A percentile compares a stretch with the other conserved stretches of the same genome.
These are phyloP conservation scores for Cydonia oblonga DNA, from an alignment of 331 rosid species.

Conservation along the genomic window DNA sequence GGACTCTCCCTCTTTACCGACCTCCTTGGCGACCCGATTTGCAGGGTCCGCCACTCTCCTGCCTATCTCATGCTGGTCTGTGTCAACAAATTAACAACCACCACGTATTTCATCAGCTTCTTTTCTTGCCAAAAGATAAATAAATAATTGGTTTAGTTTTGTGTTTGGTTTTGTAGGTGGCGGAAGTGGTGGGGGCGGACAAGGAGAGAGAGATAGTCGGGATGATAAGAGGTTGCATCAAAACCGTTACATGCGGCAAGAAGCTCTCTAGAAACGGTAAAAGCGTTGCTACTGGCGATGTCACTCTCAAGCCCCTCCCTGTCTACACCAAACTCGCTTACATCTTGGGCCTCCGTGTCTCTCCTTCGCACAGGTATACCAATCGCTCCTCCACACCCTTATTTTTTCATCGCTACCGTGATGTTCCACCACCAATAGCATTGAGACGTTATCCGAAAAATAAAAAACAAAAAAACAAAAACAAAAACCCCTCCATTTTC, in stretches of 20 bases:
- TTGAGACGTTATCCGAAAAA: no score
- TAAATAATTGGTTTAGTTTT: neutral
- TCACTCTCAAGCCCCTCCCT: constrained; percentile 32
- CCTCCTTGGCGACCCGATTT: constrained; percentile 91
- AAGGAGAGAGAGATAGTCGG: constrained; percentile 65
- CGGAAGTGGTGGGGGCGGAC: constrained; percentile 32
- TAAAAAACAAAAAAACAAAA: no score
- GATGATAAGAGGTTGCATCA: constrained; percentile 90
- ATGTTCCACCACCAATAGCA: no score
- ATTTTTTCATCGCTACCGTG: neutral
- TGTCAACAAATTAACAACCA: no score
- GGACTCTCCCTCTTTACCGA: constrained; percentile 71
- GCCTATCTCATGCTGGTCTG: constrained; percentile 85
- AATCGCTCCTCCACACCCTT: neutral
- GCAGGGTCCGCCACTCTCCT: constrained; percentile 96
- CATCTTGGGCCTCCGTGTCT: constrained; percentile 87
- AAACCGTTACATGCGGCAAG: constrained; percentile 79
- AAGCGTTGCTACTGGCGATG: neutral
- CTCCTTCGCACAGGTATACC: constrained; percentile 62
- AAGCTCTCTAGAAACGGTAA: constrained; percentile 40
- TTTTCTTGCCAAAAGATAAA: neutral
- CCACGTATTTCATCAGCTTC: neutral
- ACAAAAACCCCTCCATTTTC: no score
- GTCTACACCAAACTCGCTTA: constrained; percentile 69
- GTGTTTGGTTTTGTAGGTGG: constrained; percentile 36